Evolutionary conservation across 768 basidiomycete species (phyloP).

Genomic region (Hirschioporus abietinus): DNA sequence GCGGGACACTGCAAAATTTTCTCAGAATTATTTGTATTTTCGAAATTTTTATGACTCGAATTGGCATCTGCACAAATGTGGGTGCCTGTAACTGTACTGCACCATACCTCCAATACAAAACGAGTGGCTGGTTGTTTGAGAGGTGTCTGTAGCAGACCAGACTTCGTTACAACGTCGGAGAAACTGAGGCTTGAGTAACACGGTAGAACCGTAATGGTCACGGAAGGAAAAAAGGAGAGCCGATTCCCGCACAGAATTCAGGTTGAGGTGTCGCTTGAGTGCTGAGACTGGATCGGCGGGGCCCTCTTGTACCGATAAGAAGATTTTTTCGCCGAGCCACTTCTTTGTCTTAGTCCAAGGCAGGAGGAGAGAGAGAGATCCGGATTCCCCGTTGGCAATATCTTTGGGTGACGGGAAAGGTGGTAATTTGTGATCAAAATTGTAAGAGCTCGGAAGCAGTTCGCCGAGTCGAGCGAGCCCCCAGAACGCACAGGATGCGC

Average conservation of each 20-base stretch:
- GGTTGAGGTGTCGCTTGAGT: conserved; percentile 11
- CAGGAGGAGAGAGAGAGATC: neutral
- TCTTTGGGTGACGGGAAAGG: neutral
- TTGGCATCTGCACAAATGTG: too few relatives aligned
- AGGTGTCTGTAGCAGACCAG: neutral
- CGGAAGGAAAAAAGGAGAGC: neutral
- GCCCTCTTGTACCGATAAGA: conserved; percentile 5
- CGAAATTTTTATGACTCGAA: too few relatives aligned
- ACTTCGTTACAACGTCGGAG: neutral
- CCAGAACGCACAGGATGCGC: conserved; percentile 26
- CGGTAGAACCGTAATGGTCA: too few relatives aligned
- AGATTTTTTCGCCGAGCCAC: neutral
- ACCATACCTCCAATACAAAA: neutral
- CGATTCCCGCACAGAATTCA: conserved; percentile 12
- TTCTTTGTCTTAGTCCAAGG: neutral
- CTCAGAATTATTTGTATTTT: too few relatives aligned
- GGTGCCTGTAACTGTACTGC: too few relatives aligned
- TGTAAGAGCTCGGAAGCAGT: conserved; percentile 15
- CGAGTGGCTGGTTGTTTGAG: neutral
- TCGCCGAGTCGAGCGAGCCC: conserved; percentile 29
- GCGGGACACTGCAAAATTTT: too few relatives aligned
- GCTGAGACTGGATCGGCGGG: conserved; percentile 11
- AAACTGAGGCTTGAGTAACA: neutral
- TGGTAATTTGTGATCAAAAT: neutral
- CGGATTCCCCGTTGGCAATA: neutral